Evolutionary conservation across 2,329 filamentous ascomycete genomes (phyloP).

Genomic region (Ophiostoma triangulosporum): DNA sequence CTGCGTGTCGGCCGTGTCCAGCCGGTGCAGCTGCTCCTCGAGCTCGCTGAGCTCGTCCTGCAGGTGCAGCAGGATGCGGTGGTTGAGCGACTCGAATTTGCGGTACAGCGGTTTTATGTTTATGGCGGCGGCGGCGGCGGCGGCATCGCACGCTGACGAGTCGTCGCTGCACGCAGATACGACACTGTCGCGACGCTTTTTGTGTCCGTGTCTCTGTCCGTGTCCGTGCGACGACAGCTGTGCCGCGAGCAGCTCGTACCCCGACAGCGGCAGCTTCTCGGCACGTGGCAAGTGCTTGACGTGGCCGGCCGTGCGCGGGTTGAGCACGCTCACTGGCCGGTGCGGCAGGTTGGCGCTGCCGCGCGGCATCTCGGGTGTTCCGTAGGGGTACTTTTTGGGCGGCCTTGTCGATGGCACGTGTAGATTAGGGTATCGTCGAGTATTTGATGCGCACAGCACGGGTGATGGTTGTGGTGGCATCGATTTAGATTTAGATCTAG

Average conservation of each 20-base stretch:
- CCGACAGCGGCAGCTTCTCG: slow-evolving; percentile 34
- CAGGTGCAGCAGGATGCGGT: slow-evolving; percentile 66
- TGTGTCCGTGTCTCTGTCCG: too few relatives aligned
- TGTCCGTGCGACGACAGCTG: slow-evolving; percentile 30
- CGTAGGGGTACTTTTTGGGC: slow-evolving; percentile 20
- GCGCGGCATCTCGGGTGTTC: slow-evolving; percentile 30
- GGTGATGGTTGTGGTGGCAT: not conserved
- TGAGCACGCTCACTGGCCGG: slow-evolving; percentile 23
- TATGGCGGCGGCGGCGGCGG: not conserved
- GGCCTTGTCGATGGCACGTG: slow-evolving; percentile 7
- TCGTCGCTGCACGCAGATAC: slow-evolving; percentile 17
- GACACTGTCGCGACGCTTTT: slow-evolving; percentile 15
- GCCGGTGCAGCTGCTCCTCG: slow-evolving; percentile 58
- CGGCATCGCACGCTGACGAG: too few relatives aligned
- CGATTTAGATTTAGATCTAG: too few relatives aligned
- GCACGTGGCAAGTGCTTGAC: slow-evolving; percentile 25
- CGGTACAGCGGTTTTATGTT: slow-evolving; percentile 55
- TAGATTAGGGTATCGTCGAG: slow-evolving; percentile 5
- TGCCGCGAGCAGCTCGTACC: slow-evolving; percentile 50
- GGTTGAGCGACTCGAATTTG: slow-evolving; percentile 69
- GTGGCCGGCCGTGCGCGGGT: slow-evolving; percentile 23
- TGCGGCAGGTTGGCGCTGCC: slow-evolving; percentile 25
- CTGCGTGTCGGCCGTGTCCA: slow-evolving; percentile 49
- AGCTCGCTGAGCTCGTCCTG: slow-evolving; percentile 76
- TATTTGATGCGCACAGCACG: too few relatives aligned